phyloP scores from a whole-genome alignment of 2,329 filamentous ascomycete genomes.

The Teratosphaeria viscida region DNA sequence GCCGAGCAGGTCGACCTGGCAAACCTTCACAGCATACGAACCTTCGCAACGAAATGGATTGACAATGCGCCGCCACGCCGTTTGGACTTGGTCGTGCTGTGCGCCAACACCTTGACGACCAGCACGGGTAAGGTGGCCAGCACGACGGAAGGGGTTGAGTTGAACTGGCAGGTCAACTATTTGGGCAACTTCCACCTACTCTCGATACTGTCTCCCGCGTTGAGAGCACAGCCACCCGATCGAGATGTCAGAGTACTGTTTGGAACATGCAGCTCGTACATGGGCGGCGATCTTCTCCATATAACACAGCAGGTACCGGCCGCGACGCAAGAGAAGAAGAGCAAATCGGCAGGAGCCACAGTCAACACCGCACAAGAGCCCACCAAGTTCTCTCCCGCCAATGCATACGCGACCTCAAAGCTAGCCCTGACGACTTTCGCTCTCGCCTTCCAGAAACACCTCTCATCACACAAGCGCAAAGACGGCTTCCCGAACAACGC shows the following conservation, averaged over 20 bases:
- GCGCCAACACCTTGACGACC: slow-evolving; percentile 61
- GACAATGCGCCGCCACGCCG: slow-evolving; percentile 85
- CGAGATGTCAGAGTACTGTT: slow-evolving; percentile 85
- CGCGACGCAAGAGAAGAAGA: slow-evolving; percentile 42
- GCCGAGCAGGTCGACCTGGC: slow-evolving; percentile 88
- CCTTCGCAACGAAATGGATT: slow-evolving; percentile 96
- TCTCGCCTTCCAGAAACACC: slow-evolving; percentile 81
- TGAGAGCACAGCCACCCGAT: slow-evolving; percentile 85
- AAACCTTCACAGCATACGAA: slow-evolving; percentile 79
- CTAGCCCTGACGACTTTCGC: slow-evolving; percentile 84
- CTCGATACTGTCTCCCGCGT: slow-evolving; percentile 78
- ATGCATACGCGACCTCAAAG: slow-evolving; percentile 40
- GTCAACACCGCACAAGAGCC: slow-evolving; percentile 9
- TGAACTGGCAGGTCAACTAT: slow-evolving; percentile 91
- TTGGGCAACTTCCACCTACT: slow-evolving; percentile 92
- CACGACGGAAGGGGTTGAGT: slow-evolving; percentile 73
- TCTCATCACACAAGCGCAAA: slow-evolving; percentile 72
- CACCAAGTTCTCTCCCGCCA: slow-evolving; percentile 32
- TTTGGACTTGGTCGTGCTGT: slow-evolving; percentile 83
- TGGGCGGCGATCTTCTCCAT: slow-evolving; percentile 59
- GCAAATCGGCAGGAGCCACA: slow-evolving; percentile 43
- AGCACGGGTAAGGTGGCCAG: slow-evolving; percentile 43
- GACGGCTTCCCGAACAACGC: slow-evolving; percentile 75
- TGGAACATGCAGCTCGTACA: slow-evolving; percentile 79
- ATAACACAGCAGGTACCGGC: slow-evolving; percentile 34